phyloP scores from a whole-genome alignment of 2,329 filamentous ascomycete genomes.

The Annulohypoxylon truncatum region DNA sequence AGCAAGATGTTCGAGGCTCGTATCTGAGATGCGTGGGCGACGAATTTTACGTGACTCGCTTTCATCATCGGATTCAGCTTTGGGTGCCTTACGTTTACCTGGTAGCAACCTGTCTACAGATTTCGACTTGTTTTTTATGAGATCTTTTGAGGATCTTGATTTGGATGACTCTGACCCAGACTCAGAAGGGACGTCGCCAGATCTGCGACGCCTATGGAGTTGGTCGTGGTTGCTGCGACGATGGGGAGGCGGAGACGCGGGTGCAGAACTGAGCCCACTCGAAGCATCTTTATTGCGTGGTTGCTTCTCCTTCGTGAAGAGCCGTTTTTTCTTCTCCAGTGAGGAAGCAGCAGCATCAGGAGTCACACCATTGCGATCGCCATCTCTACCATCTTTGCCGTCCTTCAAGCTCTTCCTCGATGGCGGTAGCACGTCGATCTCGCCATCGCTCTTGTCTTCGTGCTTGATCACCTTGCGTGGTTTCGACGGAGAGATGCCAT shows the following conservation, averaged over 20 bases:
- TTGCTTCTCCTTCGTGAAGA: constrained; percentile 56
- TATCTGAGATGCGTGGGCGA: constrained; percentile 63
- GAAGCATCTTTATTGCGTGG: constrained; percentile 62
- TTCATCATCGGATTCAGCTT: constrained; percentile 69
- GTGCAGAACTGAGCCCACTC: constrained; percentile 69
- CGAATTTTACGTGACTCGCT: constrained; percentile 65
- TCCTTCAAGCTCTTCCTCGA: constrained; percentile 54
- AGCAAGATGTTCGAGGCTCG: constrained; percentile 53
- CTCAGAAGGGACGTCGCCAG: constrained; percentile 57
- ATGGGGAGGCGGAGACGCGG: constrained; percentile 63
- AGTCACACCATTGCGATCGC: constrained; percentile 45
- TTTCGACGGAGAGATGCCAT: constrained; percentile 73
- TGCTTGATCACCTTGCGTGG: constrained; percentile 72
- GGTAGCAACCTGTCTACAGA: constrained; percentile 60
- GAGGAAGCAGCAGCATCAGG: constrained; percentile 52
- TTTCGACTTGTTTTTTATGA: constrained; percentile 61
- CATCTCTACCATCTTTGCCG: constrained; percentile 46
- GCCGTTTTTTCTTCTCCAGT: constrained; percentile 64
- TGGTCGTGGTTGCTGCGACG: constrained; percentile 45
- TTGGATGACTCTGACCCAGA: constrained; percentile 68
- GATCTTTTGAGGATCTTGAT: constrained; percentile 58
- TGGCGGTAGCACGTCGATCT: constrained; percentile 54
- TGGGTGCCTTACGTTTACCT: constrained; percentile 65
- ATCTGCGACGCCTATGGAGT: constrained; percentile 55
- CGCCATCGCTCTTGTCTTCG: constrained; percentile 71